phyloP scores from a whole-genome alignment of 441 rosid genomes.

The Euphorbia corollata region DNA sequence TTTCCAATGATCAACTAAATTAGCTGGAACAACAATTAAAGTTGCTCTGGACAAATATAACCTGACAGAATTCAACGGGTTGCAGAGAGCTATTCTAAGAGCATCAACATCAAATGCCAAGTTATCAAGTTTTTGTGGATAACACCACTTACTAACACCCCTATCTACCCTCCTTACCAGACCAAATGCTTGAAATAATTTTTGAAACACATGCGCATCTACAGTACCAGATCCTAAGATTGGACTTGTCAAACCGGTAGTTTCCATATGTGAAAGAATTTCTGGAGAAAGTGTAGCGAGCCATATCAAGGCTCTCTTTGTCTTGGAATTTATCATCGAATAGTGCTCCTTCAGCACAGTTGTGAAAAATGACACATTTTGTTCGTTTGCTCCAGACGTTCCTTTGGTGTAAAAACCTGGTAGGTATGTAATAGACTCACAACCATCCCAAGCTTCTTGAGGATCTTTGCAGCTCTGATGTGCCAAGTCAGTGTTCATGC shows the following conservation, averaged over 20 bases:
- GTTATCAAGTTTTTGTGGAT: conserved; percentile 61
- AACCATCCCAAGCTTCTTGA: conserved; percentile 66
- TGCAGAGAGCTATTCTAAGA: conserved; percentile 64
- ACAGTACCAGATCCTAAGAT: too few species aligned
- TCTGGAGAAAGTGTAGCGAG: too few species aligned
- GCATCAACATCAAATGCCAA: conserved; percentile 83
- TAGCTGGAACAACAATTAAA: conserved; percentile 78
- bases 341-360: conserved; percentile 62
- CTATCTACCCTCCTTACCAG: conserved; percentile 34
- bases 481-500: conserved; percentile 62
- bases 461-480: too few species aligned
- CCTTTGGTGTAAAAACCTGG: conserved; percentile 76
- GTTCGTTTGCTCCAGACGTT: conserved; percentile 45
- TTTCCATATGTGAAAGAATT: too few species aligned
- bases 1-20: conserved; percentile 88
- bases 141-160: conserved; percentile 65
- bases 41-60: too few species aligned
- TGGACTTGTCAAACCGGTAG: too few species aligned
- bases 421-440: conserved; percentile 46
- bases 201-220: too few species aligned
- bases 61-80: conserved; percentile 68
- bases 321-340: conserved; percentile 77
- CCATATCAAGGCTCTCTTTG: too few species aligned
- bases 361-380: conserved; percentile 67
- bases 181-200: too few species aligned